Evolutionary conservation across 2,329 filamentous ascomycete genomes (phyloP).

Genomic region (Pyrenochaeta sp.): DNA sequence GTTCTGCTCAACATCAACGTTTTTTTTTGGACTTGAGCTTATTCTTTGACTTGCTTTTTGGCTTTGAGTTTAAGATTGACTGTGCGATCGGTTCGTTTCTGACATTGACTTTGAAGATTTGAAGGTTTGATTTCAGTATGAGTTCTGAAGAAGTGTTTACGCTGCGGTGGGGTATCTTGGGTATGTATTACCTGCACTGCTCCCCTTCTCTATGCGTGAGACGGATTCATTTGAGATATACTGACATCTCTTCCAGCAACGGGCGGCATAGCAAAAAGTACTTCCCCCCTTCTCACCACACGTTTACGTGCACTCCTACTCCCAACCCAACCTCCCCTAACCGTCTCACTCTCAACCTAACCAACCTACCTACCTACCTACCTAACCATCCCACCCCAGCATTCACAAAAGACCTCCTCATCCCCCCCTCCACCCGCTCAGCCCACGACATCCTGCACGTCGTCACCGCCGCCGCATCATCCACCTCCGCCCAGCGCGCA

Average conservation of each 20-base stretch:
- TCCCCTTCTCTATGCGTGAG: too few relatives aligned
- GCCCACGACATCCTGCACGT: conserved; percentile 76
- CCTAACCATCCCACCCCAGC: conserved; percentile 1
- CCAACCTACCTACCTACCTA: not conserved
- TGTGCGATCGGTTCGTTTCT: too few relatives aligned
- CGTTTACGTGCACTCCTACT: not conserved
- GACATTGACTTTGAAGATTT: too few relatives aligned
- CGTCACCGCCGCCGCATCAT: conserved; percentile 80
- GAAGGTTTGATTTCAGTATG: conserved; percentile 19
- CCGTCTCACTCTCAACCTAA: not conserved
- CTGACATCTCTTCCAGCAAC: conserved; percentile 62
- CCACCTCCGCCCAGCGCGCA: conserved; percentile 72
- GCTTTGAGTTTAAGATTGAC: too few relatives aligned
- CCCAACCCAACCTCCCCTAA: not conserved
- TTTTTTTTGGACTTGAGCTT: too few relatives aligned
- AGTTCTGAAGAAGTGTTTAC: conserved; percentile 25
- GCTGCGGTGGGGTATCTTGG: conserved; percentile 35
- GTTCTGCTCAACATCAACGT: not conserved
- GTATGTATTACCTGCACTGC: conserved; percentile 10
- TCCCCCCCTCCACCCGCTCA: conserved; percentile 71
- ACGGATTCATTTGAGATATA: not conserved
- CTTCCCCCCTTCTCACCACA: too few relatives aligned
- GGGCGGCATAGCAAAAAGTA: conserved; percentile 42
- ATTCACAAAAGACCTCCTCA: conserved; percentile 74
- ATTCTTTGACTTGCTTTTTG: too few relatives aligned